A percentile compares a stretch with the other conserved stretches of the same genome.
Evolutionary conservation across 2,329 filamentous ascomycete species (phyloP).

Genomic region (Colletotrichum filicis): DNA sequence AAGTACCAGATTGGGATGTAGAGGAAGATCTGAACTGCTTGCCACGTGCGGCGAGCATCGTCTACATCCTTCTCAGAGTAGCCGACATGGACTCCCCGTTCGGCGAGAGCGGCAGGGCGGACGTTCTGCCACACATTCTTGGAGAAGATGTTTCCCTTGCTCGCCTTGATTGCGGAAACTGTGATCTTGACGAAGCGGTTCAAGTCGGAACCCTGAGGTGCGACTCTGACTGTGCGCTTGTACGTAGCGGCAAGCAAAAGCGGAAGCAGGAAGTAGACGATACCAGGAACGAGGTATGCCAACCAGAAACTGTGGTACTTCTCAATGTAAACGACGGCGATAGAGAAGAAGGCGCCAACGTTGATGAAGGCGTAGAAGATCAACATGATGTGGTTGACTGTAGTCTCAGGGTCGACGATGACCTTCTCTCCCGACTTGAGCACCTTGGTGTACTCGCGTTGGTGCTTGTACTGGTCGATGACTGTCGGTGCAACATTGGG

Average conservation of each 20-base stretch:
- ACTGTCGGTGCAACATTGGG: constrained; percentile 76
- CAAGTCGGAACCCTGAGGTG: constrained; percentile 75
- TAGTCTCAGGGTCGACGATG: constrained; percentile 75
- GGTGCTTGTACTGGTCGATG: constrained; percentile 69
- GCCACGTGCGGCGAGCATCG: constrained; percentile 66
- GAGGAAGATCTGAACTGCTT: constrained; percentile 53
- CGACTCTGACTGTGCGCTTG: constrained; percentile 65
- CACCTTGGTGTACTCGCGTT: constrained; percentile 53
- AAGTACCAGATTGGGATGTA: constrained; percentile 53
- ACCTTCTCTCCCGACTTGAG: constrained; percentile 69
- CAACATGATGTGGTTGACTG: constrained; percentile 73
- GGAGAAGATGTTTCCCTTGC: constrained; percentile 63
- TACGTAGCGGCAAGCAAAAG: constrained; percentile 66
- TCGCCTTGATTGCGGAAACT: constrained; percentile 61
- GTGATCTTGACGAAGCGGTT: constrained; percentile 68
- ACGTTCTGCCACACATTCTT: constrained; percentile 68
- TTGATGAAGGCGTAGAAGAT: constrained; percentile 70
- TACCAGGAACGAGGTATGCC: constrained; percentile 54
- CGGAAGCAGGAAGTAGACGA: constrained; percentile 70
- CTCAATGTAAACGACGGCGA: constrained; percentile 63
- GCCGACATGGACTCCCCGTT: constrained; percentile 58
- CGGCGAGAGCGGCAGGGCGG: constrained; percentile 63
- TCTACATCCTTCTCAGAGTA: constrained; percentile 76
- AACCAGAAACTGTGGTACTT: constrained; percentile 64
- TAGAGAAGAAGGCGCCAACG: constrained; percentile 62